These are phyloP conservation scores for Exserohilum turcica DNA, from an alignment of 2,329 filamentous ascomycete genomes.

Conservation along the genomic window DNA sequence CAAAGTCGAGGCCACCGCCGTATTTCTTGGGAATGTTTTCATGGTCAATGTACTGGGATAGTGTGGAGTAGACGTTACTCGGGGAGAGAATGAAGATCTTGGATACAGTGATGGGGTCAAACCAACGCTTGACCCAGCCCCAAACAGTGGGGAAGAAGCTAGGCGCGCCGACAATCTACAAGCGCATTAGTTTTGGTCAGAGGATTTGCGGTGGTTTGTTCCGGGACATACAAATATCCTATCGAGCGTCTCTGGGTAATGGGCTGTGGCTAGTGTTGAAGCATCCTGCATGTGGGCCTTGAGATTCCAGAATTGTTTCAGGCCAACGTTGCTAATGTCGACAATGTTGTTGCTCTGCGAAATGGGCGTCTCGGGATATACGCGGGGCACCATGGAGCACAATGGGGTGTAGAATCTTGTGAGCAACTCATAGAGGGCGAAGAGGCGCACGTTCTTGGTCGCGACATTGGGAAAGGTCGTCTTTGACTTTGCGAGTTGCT, in stretches of 20 bases:
- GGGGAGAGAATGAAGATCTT: constrained; percentile 91
- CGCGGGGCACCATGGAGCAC: constrained; percentile 77
- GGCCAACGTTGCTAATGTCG: constrained; percentile 82
- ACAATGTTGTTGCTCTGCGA: constrained; percentile 94
- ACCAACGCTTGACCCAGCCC: constrained; percentile 96
- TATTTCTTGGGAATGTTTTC: constrained; percentile 87
- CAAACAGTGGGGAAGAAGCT: constrained; percentile 90
- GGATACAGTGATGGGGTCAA: constrained; percentile 79
- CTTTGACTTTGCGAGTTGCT: constrained; percentile 61
- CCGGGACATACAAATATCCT: constrained; percentile 66
- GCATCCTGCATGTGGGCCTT: constrained; percentile 94
- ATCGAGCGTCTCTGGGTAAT: constrained; percentile 94
- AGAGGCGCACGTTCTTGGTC: constrained; percentile 79
- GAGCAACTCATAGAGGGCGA: constrained; percentile 92
- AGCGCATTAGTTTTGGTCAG: constrained; percentile 6
- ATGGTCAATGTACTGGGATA: constrained; percentile 80
- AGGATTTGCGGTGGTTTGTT: neutral
- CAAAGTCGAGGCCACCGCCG: constrained; percentile 82
- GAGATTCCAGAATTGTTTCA: constrained; percentile 96
- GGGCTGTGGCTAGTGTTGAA: constrained; percentile 82
- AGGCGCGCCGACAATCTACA: constrained; percentile 82
- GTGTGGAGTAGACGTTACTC: constrained; percentile 74
- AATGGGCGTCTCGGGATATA: constrained; percentile 79
- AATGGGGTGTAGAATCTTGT: constrained; percentile 85
- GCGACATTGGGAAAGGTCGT: constrained; percentile 67